phyloP scores from a whole-genome alignment of 1,284 basidiomycete genomes.

The Heterobasidion occidentale region DNA sequence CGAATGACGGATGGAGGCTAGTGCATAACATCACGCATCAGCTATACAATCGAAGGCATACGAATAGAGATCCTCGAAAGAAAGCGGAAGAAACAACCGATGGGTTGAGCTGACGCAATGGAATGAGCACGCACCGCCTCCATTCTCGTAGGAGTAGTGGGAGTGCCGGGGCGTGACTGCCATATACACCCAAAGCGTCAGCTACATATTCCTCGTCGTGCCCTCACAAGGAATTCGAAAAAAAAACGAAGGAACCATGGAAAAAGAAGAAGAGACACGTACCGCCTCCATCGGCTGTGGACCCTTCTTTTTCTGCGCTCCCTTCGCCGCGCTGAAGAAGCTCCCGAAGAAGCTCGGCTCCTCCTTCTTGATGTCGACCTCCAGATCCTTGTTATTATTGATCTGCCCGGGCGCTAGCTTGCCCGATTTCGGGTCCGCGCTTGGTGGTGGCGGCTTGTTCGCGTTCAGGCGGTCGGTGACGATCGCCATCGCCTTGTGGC shows the following conservation, averaged over 20 bases:
- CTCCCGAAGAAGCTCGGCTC: conserved; percentile 93
- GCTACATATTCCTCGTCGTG: not conserved
- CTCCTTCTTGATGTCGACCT: conserved; percentile 83
- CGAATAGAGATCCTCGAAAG: not conserved
- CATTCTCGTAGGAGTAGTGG: not conserved
- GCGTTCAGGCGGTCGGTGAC: conserved; percentile 82
- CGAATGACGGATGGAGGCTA: conserved; percentile 85
- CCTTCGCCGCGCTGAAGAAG: conserved; percentile 72
- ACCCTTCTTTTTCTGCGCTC: conserved; percentile 66
- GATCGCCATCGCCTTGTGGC: conserved; percentile 92
- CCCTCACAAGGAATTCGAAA: no score
- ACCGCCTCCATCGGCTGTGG: conserved; percentile 73
- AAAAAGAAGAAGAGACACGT: conserved; percentile 2
- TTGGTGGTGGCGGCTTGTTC: conserved; percentile 55
- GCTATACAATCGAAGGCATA: no score
- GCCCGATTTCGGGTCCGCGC: conserved; percentile 59
- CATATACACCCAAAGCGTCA: not conserved
- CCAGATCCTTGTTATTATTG: conserved; percentile 93
- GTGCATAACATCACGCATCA: not conserved
- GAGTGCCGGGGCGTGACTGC: not conserved
- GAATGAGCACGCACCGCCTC: not conserved
- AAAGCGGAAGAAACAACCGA: not conserved
- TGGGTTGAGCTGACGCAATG: not conserved
- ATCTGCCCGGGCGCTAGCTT: conserved; percentile 56
- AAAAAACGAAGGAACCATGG: not conserved